Conservation (phyloP, 768 basidiomycete genomes). For the Hygrophorus pudorinus region DNA sequence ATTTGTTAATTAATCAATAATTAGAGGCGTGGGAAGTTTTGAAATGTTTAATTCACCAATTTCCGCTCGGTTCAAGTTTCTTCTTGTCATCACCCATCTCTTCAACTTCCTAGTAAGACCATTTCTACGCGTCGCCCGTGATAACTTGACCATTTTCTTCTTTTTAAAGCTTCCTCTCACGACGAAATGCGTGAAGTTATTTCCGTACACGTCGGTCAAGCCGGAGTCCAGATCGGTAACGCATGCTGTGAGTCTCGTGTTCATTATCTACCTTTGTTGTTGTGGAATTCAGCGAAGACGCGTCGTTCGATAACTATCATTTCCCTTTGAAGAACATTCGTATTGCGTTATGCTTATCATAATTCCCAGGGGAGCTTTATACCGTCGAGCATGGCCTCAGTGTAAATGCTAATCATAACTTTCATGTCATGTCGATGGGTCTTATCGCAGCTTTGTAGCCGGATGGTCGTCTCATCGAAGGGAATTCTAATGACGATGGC, state of each 20-base stretch:
- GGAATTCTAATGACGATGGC: constrained; percentile 72
- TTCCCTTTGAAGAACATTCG: constrained; percentile 17
- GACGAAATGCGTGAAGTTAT: constrained; percentile 87
- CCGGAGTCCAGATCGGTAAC: constrained; percentile 96
- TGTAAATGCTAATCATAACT: constrained; percentile 39
- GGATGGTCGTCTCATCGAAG: constrained; percentile 83
- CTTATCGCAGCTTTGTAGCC: constrained; percentile 45
- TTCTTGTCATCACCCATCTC: too few relatives aligned
- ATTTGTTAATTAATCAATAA: too few relatives aligned
- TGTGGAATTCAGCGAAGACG: constrained; percentile 18
- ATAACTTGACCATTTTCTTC: not conserved
- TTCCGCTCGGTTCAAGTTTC: too few relatives aligned
- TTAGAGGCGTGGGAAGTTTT: too few relatives aligned
- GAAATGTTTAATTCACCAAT: too few relatives aligned
- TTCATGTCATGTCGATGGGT: constrained; percentile 6
- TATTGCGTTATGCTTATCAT: constrained; percentile 26
- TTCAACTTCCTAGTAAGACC: too few relatives aligned
- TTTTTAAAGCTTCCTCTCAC: not conserved
- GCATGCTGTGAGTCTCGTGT: constrained; percentile 79
- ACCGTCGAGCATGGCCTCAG: constrained; percentile 97
- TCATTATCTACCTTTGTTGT: constrained; percentile 8
- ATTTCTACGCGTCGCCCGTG: too few relatives aligned
- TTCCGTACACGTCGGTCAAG: constrained; percentile 97
- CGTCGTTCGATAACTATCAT: constrained; percentile 20
- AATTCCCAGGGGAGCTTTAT: constrained; percentile 84